Percentiles rank a stretch among this genome's conserved stretches.
These are phyloP conservation scores for Aspergillus melleus DNA, from an alignment of 2,329 filamentous ascomycete genomes.

Conservation along the genomic window DNA sequence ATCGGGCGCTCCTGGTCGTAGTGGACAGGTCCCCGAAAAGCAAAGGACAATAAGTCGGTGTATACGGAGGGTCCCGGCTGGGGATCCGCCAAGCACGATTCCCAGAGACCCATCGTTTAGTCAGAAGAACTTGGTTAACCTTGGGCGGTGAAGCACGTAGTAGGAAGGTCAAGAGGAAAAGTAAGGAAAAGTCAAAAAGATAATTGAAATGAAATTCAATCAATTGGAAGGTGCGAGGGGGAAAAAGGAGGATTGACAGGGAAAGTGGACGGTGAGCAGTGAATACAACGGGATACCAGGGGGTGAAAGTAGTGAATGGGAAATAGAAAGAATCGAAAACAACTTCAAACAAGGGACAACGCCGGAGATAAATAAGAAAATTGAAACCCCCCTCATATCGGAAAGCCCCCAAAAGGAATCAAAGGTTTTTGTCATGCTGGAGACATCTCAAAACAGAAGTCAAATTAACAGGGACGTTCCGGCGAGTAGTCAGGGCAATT, in stretches of 20 bases:
- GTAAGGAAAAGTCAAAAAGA: neutral
- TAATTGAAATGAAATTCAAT: neutral
- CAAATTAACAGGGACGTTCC: neutral
- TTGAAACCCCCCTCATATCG: neutral
- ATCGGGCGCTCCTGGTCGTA: conserved; percentile 41
- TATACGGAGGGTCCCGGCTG: conserved; percentile 21
- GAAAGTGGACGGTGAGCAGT: neutral
- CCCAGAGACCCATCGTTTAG: conserved; percentile 26
- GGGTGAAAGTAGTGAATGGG: neutral
- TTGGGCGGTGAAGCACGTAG: neutral
- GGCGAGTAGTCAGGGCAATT: conserved; percentile 12
- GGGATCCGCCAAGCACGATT: conserved; percentile 21
- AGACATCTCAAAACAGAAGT: neutral
- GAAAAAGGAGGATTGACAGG: neutral
- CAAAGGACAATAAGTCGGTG: conserved; percentile 45
- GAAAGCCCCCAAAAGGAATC: neutral
- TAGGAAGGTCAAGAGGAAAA: neutral
- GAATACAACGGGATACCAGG: neutral
- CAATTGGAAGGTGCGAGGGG: neutral
- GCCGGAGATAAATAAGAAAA: neutral
- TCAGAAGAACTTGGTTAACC: neutral
- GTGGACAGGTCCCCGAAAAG: conserved; percentile 35
- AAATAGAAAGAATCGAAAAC: neutral
- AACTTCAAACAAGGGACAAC: neutral
- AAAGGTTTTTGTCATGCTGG: conserved; percentile 18